Conservation (phyloP, 2,329 filamentous ascomycete genomes). For the Orbilia blumenaviensis region DNA sequence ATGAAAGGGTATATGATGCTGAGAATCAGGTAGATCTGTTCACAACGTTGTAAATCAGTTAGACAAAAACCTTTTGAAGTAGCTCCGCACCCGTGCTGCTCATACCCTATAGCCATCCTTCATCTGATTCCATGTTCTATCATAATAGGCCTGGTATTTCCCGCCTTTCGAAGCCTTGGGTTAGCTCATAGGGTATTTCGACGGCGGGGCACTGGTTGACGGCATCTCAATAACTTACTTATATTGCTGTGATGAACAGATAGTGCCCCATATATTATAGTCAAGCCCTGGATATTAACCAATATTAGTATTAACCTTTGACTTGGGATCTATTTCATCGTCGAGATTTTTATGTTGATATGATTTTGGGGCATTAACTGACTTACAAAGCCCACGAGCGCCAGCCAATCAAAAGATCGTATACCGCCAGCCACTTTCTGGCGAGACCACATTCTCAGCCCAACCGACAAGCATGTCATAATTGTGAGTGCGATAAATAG, state of each 20-base stretch:
- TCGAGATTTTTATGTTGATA: too few species aligned
- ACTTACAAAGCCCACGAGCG: conserved; percentile 24
- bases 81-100: too few species aligned
- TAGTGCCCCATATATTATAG: conserved; percentile 10
- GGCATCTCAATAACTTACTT: conserved; percentile 5
- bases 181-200: not conserved
- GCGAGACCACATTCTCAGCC: conserved; percentile 23
- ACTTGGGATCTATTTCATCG: too few species aligned
- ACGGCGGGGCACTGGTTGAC: not conserved
- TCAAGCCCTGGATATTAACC: conserved; percentile 19
- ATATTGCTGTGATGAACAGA: conserved; percentile 10
- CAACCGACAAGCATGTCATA: conserved; percentile 10
- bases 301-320: too few species aligned
- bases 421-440: conserved; percentile 24
- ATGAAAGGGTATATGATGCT: conserved; percentile 21
- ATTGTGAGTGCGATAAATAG: conserved; percentile 16
- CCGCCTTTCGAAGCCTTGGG: not conserved
- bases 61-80: too few species aligned
- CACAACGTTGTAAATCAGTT: not conserved
- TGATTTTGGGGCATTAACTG: not conserved
- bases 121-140: conserved; percentile 12
- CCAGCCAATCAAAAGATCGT: conserved; percentile 16
- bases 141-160: conserved; percentile 3
- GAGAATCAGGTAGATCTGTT: conserved; percentile 17
- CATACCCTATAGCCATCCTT: conserved; percentile 5